phyloP scores from a whole-genome alignment of 805 yeast genomes.

The Pichia nanzhaoensis region DNA sequence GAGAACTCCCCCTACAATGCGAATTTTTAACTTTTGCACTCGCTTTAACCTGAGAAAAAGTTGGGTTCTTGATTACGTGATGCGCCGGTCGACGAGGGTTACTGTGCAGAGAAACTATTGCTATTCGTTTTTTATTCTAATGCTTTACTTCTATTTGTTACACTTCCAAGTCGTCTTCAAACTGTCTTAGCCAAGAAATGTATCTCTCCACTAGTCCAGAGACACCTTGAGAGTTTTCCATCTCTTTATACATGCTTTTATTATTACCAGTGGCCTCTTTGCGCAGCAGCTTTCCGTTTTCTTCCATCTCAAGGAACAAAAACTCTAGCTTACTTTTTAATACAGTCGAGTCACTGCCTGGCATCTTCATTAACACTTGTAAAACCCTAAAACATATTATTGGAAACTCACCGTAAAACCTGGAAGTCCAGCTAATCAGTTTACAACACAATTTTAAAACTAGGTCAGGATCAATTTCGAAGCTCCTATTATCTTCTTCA shows the following conservation, averaged over 20 bases:
- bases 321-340: constrained; percentile 35
- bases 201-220: constrained; percentile 23
- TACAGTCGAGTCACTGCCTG: constrained; percentile 31
- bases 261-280: constrained; percentile 15
- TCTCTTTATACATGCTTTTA: constrained; percentile 6
- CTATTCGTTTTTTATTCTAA: too few species aligned
- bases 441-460: constrained; percentile 39
- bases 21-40: too few species aligned
- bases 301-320: constrained; percentile 16
- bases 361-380: constrained; percentile 33
- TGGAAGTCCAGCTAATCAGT: constrained; percentile 51
- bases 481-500: neutral
- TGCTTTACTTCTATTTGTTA: too few species aligned
- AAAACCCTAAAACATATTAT: constrained; percentile 36
- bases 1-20: too few species aligned
- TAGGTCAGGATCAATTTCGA: constrained; percentile 28
- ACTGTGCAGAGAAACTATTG: too few species aligned
- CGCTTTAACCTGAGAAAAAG: too few species aligned
- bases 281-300: neutral
- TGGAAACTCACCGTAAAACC: constrained; percentile 58
- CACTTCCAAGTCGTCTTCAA: constrained; percentile 10
- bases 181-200: constrained; percentile 28
- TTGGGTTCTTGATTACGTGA: too few species aligned
- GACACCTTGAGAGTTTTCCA: constrained; percentile 13
- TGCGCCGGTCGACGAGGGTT: too few species aligned